phyloP scores from a whole-genome alignment of 768 basidiomycete species.

The Chalciporus pseudorubinellus region DNA sequence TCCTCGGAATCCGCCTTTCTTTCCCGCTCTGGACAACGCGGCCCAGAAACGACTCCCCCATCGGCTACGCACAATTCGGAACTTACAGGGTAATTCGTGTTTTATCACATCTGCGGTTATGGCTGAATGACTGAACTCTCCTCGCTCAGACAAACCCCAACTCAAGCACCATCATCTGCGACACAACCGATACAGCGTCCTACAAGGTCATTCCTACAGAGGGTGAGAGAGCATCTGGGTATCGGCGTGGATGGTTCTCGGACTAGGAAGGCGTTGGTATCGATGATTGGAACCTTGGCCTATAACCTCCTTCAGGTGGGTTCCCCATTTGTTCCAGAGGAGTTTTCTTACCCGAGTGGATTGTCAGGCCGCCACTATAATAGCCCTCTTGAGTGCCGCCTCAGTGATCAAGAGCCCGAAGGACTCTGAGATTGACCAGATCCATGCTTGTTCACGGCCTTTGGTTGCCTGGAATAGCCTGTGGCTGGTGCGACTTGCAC shows the following conservation, averaged over 20 bases:
- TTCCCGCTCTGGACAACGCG: slow-evolving; percentile 27
- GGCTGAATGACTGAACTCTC: slow-evolving; percentile 19
- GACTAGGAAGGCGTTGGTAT: slow-evolving; percentile 52
- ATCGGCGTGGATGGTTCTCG: slow-evolving; percentile 51
- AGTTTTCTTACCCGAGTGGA: slow-evolving; percentile 1
- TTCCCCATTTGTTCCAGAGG: not conserved
- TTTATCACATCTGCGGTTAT: slow-evolving; percentile 5
- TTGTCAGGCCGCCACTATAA: slow-evolving; percentile 49
- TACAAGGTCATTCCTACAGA: slow-evolving; percentile 20
- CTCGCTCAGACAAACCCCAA: slow-evolving; percentile 23
- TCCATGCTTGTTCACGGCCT: slow-evolving; percentile 61
- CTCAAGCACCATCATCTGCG: slow-evolving; percentile 1
- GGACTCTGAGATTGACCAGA: slow-evolving; percentile 45
- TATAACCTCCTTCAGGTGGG: slow-evolving; percentile 57
- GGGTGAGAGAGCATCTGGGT: slow-evolving; percentile 44
- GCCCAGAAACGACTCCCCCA: slow-evolving; percentile 16
- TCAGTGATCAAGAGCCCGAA: slow-evolving; percentile 47
- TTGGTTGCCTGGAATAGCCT: slow-evolving; percentile 66
- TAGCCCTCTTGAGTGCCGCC: slow-evolving; percentile 48
- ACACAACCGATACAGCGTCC: slow-evolving; percentile 7
- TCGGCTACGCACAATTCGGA: slow-evolving; percentile 17
- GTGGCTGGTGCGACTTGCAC: slow-evolving; percentile 54
- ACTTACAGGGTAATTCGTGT: slow-evolving; percentile 16
- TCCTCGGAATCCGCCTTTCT: slow-evolving; percentile 28
- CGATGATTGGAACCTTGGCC: slow-evolving; percentile 47